phyloP scores from a whole-genome alignment of 1,139 yeast genomes.

The Pichia sp. region DNA sequence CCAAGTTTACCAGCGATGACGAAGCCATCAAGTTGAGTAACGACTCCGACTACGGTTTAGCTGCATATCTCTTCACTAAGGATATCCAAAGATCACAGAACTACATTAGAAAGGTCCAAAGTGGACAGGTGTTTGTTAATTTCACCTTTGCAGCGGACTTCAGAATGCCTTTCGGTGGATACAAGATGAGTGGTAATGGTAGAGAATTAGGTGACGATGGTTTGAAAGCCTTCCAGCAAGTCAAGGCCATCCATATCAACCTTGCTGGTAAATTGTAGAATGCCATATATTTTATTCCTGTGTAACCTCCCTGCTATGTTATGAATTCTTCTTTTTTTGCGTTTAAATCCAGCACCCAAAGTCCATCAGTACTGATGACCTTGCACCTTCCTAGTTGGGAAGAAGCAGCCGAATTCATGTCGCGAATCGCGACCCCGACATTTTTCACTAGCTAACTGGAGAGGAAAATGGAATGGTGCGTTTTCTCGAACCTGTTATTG shows the following conservation, averaged over 20 bases:
- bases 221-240: slow-evolving; percentile 47
- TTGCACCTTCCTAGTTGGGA: too few relatives aligned
- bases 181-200: slow-evolving; percentile 50
- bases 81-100: slow-evolving; percentile 37
- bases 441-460: too few relatives aligned
- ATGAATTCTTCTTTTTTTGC: too few relatives aligned
- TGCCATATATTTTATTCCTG: too few relatives aligned
- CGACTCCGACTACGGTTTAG: slow-evolving; percentile 49
- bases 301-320: too few relatives aligned
- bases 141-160: slow-evolving; percentile 50
- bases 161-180: slow-evolving; percentile 52
- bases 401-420: too few relatives aligned
- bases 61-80: slow-evolving; percentile 50
- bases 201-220: slow-evolving; percentile 59
- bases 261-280: slow-evolving; percentile 6
- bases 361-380: too few relatives aligned
- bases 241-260: slow-evolving; percentile 51
- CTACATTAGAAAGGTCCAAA: slow-evolving; percentile 25
- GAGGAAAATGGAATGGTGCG: too few relatives aligned
- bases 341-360: too few relatives aligned
- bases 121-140: slow-evolving; percentile 57
- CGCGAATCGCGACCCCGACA: too few relatives aligned
- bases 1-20: slow-evolving; percentile 45
- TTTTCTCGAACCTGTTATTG: too few relatives aligned
- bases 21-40: slow-evolving; percentile 47